Base-by-base conservation (phyloP, 257 asterid species). In the Eustoma russellianum region DNA sequence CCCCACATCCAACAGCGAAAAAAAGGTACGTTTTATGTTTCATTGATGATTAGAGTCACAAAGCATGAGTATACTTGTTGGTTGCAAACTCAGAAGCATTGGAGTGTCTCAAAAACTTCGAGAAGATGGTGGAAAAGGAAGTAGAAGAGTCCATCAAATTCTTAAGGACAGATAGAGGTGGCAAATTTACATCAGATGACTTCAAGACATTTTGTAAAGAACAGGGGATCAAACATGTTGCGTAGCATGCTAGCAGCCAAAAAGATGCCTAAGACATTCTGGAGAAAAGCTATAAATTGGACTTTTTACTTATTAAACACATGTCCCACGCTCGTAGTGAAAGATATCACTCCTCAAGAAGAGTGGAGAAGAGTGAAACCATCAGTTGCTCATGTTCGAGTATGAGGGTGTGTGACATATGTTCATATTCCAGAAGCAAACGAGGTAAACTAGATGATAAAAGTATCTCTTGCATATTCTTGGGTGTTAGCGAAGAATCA, bases 71-170 rank as follows among this genome's bases (percentile, higher is more conserved):
- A 5, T 62, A 51, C 34, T 38, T 46, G 12, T 38, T 55, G 30
- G 41, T 17, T 33, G 10, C 13, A 6, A 63, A 63, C 41, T 19
- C 35, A 5, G 63, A 64, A 13, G 33, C 48, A 9, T 43, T 57
- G 17, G 53, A 9, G n/a, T n/a, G 16, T 6, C 44, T 52, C 15
- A 35, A 49, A 38, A 48, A 48, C 5, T 15, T 61, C 17, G 63
- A 69, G 14, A 41, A 55, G 6, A 33, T 1, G 52, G 71, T 65
- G 19, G 72, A 70, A 12, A 65, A 33, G 15, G 49, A 65, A 57
- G 51, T 33, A 52, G 68, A 52, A 13, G 16, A 11, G 12, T 14
- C 3, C 4, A 24, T 56, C 28, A 56, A 56, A 11, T 13, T 30
- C 19, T 11, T 63, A 6, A 51, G 52, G n/a, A n/a, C n/a, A n/a